Conservation (phyloP, 129 eudicot genomes). For the Artemisia annua region DNA sequence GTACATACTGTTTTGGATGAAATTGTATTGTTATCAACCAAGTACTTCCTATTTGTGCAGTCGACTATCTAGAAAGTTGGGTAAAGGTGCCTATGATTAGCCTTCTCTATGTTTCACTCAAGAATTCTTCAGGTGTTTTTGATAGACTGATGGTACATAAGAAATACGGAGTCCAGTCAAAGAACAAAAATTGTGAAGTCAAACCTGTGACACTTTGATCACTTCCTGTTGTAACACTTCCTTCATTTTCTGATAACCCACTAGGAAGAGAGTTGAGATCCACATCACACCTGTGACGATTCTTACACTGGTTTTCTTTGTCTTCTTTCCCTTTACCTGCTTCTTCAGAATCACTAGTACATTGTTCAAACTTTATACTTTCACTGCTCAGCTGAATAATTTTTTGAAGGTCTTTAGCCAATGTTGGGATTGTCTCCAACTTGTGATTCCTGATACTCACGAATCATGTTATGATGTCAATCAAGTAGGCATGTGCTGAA, state of each 20-base stretch:
- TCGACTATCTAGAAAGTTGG: background rate
- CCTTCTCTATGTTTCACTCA: background rate
- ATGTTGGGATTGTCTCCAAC: constrained; percentile 44
- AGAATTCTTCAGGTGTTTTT: background rate
- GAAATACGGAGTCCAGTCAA: constrained; percentile 3
- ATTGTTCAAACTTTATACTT: constrained; percentile 12
- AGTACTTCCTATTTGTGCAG: background rate
- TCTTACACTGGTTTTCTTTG: constrained; percentile 20
- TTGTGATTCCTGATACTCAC: constrained; percentile 43
- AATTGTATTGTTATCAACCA: background rate
- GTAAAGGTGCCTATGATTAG: background rate
- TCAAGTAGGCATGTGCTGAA: constrained; percentile 13
- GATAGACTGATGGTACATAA: background rate
- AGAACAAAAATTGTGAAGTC: constrained; percentile 6
- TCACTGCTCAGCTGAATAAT: constrained; percentile 29
- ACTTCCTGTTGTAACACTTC: no score
- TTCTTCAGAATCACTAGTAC: constrained; percentile 30
- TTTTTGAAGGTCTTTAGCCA: constrained; percentile 42
- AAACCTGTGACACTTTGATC: constrained; percentile 47
- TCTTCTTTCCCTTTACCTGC: constrained; percentile 27
- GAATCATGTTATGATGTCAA: constrained; percentile 3
- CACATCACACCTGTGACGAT: constrained; percentile 34
- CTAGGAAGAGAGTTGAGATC: constrained; percentile 53
- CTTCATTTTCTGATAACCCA: constrained; percentile 38
- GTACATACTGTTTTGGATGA: background rate